phyloP scores from a whole-genome alignment of 495 filamentous ascomycete species.

The Xylona heveae region DNA sequence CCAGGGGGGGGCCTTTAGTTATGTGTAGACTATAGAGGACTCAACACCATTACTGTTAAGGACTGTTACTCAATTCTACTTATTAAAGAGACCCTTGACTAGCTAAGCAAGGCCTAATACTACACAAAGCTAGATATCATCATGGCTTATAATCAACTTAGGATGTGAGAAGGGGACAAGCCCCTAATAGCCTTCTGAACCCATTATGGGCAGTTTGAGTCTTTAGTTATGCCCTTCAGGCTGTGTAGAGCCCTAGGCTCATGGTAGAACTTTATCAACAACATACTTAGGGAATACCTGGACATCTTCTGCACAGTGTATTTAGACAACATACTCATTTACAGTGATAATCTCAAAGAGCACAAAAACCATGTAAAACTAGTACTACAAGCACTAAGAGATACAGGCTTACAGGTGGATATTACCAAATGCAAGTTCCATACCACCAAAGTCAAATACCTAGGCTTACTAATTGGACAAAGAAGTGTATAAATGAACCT shows the following conservation, averaged over 20 bases:
- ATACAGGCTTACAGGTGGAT: slow-evolving; percentile 9
- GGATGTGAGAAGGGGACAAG: too few species aligned
- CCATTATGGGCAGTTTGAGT: slow-evolving; percentile 5
- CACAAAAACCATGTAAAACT: slow-evolving; percentile 1
- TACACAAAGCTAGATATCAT: slow-evolving; percentile 14
- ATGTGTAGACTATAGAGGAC: slow-evolving; percentile 11
- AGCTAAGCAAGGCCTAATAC: slow-evolving; percentile 4
- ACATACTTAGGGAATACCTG: not conserved
- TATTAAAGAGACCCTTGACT: slow-evolving; percentile 7
- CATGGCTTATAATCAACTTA: too few species aligned
- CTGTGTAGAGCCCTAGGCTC: slow-evolving; percentile 1
- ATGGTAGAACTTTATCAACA: slow-evolving; percentile 6
- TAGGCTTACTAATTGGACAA: slow-evolving; percentile 11
- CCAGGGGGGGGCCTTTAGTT: slow-evolving; percentile 3
- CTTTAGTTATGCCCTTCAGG: slow-evolving; percentile 4
- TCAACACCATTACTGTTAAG: slow-evolving; percentile 9
- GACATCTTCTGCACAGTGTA: slow-evolving; percentile 7
- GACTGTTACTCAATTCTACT: slow-evolving; percentile 10
- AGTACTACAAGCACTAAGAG: slow-evolving; percentile 6
- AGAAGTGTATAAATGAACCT: slow-evolving; percentile 10
- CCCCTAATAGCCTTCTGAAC: too few species aligned
- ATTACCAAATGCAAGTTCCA: slow-evolving; percentile 16
- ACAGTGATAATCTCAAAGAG: too few species aligned
- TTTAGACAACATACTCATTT: slow-evolving; percentile 7
- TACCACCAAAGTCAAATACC: slow-evolving; percentile 7